Conservation (phyloP, 768 basidiomycete species). For the Trametes cinnabarina region DNA sequence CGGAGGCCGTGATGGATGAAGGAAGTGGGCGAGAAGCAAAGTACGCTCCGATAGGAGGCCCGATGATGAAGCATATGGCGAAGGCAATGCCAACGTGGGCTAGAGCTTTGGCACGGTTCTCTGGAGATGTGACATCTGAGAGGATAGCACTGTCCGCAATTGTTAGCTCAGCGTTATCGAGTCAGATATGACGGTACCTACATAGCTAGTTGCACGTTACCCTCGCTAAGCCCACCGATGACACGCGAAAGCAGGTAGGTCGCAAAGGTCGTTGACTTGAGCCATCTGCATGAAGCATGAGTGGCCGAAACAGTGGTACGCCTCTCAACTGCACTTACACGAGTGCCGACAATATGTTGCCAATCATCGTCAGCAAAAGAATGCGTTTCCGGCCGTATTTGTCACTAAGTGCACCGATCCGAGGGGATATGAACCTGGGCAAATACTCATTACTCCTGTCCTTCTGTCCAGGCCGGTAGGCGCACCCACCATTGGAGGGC, state of each 20-base stretch:
- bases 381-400: constrained; percentile 84
- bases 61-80: constrained; percentile 89
- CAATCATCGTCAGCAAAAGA: constrained; percentile 84
- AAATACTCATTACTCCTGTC: too few species aligned
- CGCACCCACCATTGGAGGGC: constrained; percentile 59
- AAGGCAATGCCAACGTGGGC: constrained; percentile 96
- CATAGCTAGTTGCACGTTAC: constrained; percentile 97
- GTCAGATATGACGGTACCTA: constrained; percentile 38
- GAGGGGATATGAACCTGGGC: constrained; percentile 62
- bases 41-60: constrained; percentile 93
- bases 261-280: constrained; percentile 86
- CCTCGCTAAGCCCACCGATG: constrained; percentile 92
- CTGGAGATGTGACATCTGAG: constrained; percentile 82
- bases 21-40: constrained; percentile 87
- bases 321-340: constrained; percentile 50
- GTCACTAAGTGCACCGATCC: constrained; percentile 83
- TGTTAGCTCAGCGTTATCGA: not conserved
- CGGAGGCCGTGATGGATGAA: constrained; percentile 48
- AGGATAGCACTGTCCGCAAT: constrained; percentile 71
- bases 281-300: constrained; percentile 57
- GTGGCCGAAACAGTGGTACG: constrained; percentile 5
- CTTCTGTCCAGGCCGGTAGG: too few species aligned
- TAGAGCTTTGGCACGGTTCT: constrained; percentile 79
- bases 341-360: constrained; percentile 87
- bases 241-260: constrained; percentile 87